Evolutionary conservation across 768 basidiomycete species (phyloP), one percentile per base, ranked within the genome.

Genomic region (Boletus rubescentipes): DNA sequence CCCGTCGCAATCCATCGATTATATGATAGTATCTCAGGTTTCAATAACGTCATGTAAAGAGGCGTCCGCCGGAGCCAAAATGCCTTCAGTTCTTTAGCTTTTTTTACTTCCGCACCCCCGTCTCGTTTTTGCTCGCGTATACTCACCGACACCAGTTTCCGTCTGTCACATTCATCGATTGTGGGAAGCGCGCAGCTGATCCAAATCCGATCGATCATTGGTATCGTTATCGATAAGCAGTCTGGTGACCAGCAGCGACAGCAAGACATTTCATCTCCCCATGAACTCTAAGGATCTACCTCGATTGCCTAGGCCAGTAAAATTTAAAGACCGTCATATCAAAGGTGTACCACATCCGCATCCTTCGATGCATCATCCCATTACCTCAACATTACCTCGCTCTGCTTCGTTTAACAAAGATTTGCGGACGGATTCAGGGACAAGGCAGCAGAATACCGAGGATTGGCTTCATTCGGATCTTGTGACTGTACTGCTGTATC

Each of bases 371-470:
- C 31, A 6, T 29, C 44, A 1, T 40, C 45, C 54, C 45, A 56
- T 12, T 26, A 15, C 12, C 15, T 9, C 9, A 43, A 20, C n/a
- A 12, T 31, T 18, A 9, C 48, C 2, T 20, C 0, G 31, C 51
- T n/a, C 30, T 49, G 14, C 54, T 59, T 32, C 58, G 54, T 31
- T 56, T 46, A 4, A 58, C 11, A 16, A 58, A 49, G 38, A 18
- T 21, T 21, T 21, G 30, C 20, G 4, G 10, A 20, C 4, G 56
- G 56, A 16, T 39, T 23, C 16, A 54, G 21, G 16, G 46, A 58
- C 26, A 60, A 35, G 8, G 57, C 52, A 26, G 38, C 9, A 8
- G 57, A 51, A 29, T 60, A 60, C 14, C 14, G 51, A 7, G 15
- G 3, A 11, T 46, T 31, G 14, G 40, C 57, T 32, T 51, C 41